phyloP scores from a whole-genome alignment of 2,329 filamentous ascomycete genomes.

The Byssochlamys sp. region DNA sequence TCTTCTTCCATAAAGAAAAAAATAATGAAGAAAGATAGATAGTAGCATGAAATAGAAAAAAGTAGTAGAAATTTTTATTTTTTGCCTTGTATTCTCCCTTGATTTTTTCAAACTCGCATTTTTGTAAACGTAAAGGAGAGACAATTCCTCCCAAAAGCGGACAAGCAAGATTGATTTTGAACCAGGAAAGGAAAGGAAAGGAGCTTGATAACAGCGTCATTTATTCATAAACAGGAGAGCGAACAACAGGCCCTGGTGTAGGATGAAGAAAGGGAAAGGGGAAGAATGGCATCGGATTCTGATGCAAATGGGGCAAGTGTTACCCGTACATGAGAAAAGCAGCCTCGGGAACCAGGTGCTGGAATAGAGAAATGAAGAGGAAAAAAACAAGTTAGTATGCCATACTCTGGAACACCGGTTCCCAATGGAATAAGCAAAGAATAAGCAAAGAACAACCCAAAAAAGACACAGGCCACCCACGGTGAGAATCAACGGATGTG shows the following conservation, averaged over 20 bases:
- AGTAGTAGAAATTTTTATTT: not conserved
- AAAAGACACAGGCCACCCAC: not conserved
- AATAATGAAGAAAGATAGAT: slow-evolving; percentile 1
- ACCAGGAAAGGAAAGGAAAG: not conserved
- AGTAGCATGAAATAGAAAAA: slow-evolving; percentile 1
- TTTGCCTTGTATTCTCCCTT: not conserved
- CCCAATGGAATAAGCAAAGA: slow-evolving; percentile 1
- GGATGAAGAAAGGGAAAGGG: not conserved
- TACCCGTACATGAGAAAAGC: not conserved
- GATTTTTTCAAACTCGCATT: not conserved
- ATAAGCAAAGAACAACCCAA: slow-evolving; percentile 1
- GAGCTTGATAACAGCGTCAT: not conserved
- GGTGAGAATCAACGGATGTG: not conserved
- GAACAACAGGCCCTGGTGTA: not conserved
- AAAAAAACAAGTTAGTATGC: not conserved
- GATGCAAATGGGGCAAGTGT: not conserved
- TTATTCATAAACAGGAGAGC: not conserved
- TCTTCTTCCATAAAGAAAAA: not conserved
- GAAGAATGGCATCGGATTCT: slow-evolving; percentile 1
- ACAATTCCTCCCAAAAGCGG: not conserved
- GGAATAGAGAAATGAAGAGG: not conserved
- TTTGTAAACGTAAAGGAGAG: not conserved
- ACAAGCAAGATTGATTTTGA: not conserved
- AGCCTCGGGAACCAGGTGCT: not conserved
- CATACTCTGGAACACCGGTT: not conserved